These are phyloP conservation scores for Epichloe amarillans DNA, from an alignment of 2,329 filamentous ascomycete genomes.

Conservation along the genomic window DNA sequence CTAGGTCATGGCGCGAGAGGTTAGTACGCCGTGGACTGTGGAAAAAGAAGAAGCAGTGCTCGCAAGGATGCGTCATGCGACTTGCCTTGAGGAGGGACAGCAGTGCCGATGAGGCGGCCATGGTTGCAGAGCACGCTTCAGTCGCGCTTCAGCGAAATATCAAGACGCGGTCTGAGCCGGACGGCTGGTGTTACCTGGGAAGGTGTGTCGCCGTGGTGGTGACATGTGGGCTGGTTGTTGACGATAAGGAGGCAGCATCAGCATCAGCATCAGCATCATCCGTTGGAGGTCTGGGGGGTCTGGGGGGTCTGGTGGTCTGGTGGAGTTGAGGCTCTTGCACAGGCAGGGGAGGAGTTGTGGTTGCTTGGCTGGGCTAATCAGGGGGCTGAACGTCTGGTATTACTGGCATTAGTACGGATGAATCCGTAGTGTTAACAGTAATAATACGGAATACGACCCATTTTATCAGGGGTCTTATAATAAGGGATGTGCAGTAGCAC, in stretches of 20 bases:
- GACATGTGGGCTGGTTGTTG: background rate
- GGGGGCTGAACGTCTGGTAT: too few species aligned
- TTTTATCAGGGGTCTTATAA: too few species aligned
- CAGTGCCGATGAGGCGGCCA: slow-evolving; percentile 1
- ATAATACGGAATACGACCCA: too few species aligned
- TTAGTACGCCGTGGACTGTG: background rate
- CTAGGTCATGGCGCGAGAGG: slow-evolving; percentile 28
- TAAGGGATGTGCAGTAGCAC: too few species aligned
- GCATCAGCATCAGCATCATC: too few species aligned
- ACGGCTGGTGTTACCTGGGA: background rate
- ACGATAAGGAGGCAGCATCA: background rate
- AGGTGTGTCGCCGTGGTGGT: background rate
- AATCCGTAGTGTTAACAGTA: too few species aligned
- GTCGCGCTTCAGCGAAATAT: background rate
- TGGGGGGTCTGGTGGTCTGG: too few species aligned
- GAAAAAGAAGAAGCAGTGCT: background rate
- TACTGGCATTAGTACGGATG: too few species aligned
- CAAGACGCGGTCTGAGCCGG: background rate
- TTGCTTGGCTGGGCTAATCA: too few species aligned
- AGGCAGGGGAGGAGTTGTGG: too few species aligned
- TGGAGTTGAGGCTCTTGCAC: too few species aligned
- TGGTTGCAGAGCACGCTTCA: background rate
- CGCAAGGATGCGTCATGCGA: slow-evolving; percentile 4
- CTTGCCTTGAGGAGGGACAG: slow-evolving; percentile 23
- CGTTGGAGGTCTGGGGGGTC: background rate